These are phyloP conservation scores for Coemansia sp. DNA, from an alignment of 192 early-diverging fungal genomes.

Conservation along the genomic window DNA sequence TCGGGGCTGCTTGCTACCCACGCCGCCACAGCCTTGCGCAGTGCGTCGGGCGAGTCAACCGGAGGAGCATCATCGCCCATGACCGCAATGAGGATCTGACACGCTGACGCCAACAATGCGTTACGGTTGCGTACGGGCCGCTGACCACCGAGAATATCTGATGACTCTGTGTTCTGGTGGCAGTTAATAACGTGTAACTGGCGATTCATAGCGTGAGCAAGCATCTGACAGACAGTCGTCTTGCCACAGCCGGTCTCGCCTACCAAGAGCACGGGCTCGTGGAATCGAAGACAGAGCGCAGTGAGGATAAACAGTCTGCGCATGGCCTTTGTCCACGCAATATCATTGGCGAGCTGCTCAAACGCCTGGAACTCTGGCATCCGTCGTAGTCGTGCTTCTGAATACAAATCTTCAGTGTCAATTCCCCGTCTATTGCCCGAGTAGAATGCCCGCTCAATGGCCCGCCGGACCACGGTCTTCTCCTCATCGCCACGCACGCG, in stretches of 20 bases:
- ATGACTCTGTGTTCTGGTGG: slow-evolving; percentile 94
- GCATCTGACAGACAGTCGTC: slow-evolving; percentile 95
- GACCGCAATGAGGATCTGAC: slow-evolving; percentile 37
- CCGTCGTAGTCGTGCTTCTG: slow-evolving; percentile 19
- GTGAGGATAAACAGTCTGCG: slow-evolving; percentile 85
- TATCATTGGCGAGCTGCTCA: background rate
- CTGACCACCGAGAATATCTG: slow-evolving; percentile 92
- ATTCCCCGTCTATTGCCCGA: slow-evolving; percentile 3
- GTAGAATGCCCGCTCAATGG: slow-evolving; percentile 81
- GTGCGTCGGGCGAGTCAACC: slow-evolving; percentile 19
- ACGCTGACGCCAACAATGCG: slow-evolving; percentile 55
- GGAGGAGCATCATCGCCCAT: background rate
- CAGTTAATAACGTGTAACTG: slow-evolving; percentile 90
- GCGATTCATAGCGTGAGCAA: slow-evolving; percentile 65
- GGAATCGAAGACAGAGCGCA: slow-evolving; percentile 70
- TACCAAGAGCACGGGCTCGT: slow-evolving; percentile 92
- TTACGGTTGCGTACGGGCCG: slow-evolving; percentile 82
- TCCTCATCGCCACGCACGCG: slow-evolving; percentile 82
- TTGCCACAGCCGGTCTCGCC: slow-evolving; percentile 99
- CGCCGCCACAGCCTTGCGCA: slow-evolving; percentile 16
- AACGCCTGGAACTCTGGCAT: slow-evolving; percentile 53
- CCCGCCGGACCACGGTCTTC: slow-evolving; percentile 72
- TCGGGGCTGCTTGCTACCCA: slow-evolving; percentile 25
- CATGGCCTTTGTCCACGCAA: slow-evolving; percentile 96
- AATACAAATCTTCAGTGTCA: slow-evolving; percentile 39